Conservation (phyloP, 1,139 yeast species). For the Candida sanyaensis region DNA sequence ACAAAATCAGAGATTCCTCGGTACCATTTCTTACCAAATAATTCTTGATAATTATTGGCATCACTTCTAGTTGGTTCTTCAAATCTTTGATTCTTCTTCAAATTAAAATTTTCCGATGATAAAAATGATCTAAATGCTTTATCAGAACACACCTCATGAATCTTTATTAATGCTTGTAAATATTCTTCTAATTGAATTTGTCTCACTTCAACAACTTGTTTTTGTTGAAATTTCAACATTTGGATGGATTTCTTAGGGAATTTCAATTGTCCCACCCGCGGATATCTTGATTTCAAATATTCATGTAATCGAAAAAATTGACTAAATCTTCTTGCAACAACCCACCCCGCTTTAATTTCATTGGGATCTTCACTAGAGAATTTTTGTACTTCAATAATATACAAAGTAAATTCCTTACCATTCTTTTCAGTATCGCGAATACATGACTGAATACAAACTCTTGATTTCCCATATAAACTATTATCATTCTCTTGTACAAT, state of each 20-base stretch:
- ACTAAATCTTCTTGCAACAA: conserved; percentile 82
- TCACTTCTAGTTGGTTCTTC: conserved; percentile 22
- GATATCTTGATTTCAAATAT: conserved; percentile 57
- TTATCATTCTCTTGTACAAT: conserved; percentile 83
- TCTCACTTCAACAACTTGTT: conserved; percentile 65
- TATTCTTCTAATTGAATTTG: conserved; percentile 63
- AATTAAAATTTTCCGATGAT: conserved; percentile 66
- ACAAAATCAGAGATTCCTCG: conserved; percentile 37
- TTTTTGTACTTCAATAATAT: conserved; percentile 76
- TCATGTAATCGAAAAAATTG: conserved; percentile 77
- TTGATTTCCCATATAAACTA: conserved; percentile 71
- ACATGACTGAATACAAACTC: conserved; percentile 65
- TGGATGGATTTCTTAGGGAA: conserved; percentile 62
- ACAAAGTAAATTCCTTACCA: conserved; percentile 64
- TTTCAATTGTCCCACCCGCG: conserved; percentile 48
- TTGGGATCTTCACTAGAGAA: conserved; percentile 43
- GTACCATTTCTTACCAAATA: conserved; percentile 46
- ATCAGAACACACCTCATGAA: conserved; percentile 74
- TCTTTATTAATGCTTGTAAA: conserved; percentile 54
- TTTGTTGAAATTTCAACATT: conserved; percentile 65
- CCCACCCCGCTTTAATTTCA: conserved; percentile 75
- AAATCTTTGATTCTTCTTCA: conserved; percentile 34
- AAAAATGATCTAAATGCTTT: conserved; percentile 73
- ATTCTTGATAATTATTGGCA: conserved; percentile 15
- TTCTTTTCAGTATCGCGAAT: conserved; percentile 55